Percentiles rank a stretch among this genome's conserved stretches.
These are phyloP conservation scores for Leccinum ochraceum DNA, from an alignment of 768 basidiomycete genomes.

Conservation along the genomic window DNA sequence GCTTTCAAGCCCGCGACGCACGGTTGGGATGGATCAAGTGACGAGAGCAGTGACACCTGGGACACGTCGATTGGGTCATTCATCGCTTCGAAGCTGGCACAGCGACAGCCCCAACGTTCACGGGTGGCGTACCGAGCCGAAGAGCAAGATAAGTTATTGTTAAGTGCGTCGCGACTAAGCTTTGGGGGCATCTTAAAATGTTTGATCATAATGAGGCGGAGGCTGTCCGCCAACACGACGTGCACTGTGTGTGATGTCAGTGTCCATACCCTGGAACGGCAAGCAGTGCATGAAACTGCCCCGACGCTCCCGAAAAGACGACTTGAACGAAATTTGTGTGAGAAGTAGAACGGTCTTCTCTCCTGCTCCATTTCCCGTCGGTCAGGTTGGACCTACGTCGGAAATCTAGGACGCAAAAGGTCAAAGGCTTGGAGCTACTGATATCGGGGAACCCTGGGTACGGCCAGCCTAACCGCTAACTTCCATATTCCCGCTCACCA, in stretches of 20 bases:
- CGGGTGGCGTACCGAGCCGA: background rate
- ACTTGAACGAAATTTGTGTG: constrained; percentile 20
- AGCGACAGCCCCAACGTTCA: background rate
- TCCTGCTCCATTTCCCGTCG: background rate
- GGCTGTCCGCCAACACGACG: constrained; percentile 10
- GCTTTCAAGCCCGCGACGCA: background rate
- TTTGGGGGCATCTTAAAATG: background rate
- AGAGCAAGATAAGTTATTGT: background rate
- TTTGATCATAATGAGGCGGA: background rate
- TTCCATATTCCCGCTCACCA: background rate
- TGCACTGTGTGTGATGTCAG: constrained; percentile 5
- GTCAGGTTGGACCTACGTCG: background rate
- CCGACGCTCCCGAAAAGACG: constrained; percentile 13
- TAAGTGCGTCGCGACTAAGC: background rate
- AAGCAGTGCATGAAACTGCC: background rate
- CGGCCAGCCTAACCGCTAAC: background rate
- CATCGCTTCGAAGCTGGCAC: background rate
- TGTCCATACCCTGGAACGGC: background rate
- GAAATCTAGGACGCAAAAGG: background rate
- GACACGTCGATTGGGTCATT: constrained; percentile 2
- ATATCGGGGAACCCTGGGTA: background rate
- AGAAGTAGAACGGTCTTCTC: constrained; percentile 6
- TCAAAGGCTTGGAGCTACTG: background rate
- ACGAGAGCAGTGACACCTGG: background rate
- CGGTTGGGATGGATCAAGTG: background rate